Evolutionary conservation across 306 rosid genomes (phyloP), one percentile per base, ranked within the genome.

Genomic region (Cicer yamashitae): DNA sequence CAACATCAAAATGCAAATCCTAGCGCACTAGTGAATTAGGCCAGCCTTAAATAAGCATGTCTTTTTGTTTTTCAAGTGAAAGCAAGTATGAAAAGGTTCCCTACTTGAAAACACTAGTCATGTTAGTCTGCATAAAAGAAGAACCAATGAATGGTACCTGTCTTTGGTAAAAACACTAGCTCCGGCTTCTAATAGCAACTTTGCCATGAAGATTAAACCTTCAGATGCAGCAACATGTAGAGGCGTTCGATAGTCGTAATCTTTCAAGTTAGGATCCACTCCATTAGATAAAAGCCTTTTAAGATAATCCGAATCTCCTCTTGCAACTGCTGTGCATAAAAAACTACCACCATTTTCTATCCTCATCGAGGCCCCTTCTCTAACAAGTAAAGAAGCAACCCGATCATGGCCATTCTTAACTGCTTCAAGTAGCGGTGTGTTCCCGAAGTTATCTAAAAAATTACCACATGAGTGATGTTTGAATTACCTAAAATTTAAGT

Each of bases 351-450:
- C 84, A 77, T 87, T 77, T 9, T 89, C 96, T 10, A 94, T 79
- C 67, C 73, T 75, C 86, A 94, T 62, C 2, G 91, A 58, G 12
- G 97, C 99, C 53, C 99, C 99, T 87, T 92, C 74, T 78, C 71
- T 79, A 52, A 83, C 84, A 58, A 94, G 93, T 82, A 92, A 72
- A 76, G 89, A 88, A 74, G 96, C 90, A 76, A 90, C 70, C 71
- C 58, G 89, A 77, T 94, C 99, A 13, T 94, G 79, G 65, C 92
- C 97, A 57, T 88, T 92, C 84, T 89, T 92, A 53, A 92, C 84
- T 70, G 97, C 96, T 86, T 94, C 99, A 78, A 92, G 77, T 80
- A 94, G 82, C 41, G 99, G 97, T 3, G 97, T 89, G 72, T 80
- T 94, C 62, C 97, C 97, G 10, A 89, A 92, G 65, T 87, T 92